Base-by-base conservation (phyloP, 495 filamentous ascomycete genomes). In the Lophiotrema nucula region DNA sequence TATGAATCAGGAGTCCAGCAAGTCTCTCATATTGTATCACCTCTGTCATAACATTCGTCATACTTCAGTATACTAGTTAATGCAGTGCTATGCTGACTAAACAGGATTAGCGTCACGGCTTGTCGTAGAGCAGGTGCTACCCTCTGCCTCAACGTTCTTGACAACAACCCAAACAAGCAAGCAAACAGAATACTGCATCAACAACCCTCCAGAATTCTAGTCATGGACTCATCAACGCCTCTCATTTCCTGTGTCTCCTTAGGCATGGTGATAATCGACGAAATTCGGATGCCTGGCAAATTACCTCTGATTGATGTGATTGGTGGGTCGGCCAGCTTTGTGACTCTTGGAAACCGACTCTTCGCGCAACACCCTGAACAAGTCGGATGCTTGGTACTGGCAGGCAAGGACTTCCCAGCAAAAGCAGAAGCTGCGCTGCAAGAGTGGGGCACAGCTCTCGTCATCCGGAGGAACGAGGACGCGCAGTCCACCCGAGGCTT, bases 401-500 rank as follows among this genome's bases (percentile, higher is more conserved):
- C 54, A 23, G 54, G 60, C 19, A 35, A 52, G 6, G 60, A 57
- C 47, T 63, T 63, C 25, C 53, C 60, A 11, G 13, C 31, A n/a
- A 10, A 18, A 13, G 47, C 47, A 6, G 45, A 58, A 24, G 21
- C 18, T 8, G 4, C 37, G 38, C 35, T 52, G 26, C 15, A 21
- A 21, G 31, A 39, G 8, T 53, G 45, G 47, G 38, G 37, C 16
- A 46, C 38, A n/a, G 47, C 53, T 11, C 18, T 63, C 12, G 35
- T 47, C 3, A 12, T 63, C 12, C 27, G 42, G 28, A 53, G 18
- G 21, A 5, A 50, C 6, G 43, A 37, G 13, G 28, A 42, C 21
- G 26, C n/a, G 35, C 46, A 31, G 13, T 46, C 27, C 27, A 63
- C 47, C 4, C 33, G 60, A 48, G 60, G 60, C 28, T 27, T 44